Percentiles rank a stretch among this genome's conserved stretches.
phyloP scores from a whole-genome alignment of 768 basidiomycete species.

The Boletus tylopilopsis region DNA sequence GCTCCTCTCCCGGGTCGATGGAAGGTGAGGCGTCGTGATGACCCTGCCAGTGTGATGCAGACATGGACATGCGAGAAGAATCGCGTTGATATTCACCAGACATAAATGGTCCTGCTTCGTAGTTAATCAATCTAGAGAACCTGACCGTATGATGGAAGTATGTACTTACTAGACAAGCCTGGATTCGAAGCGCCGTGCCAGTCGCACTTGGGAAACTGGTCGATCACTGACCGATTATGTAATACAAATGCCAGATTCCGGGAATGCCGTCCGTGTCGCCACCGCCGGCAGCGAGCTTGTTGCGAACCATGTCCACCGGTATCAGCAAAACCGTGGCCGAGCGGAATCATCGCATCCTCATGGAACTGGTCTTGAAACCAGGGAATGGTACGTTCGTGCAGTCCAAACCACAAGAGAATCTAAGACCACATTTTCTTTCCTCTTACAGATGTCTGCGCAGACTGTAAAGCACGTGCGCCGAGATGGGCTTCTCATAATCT shows the following conservation, averaged over 20 bases:
- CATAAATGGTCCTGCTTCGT: slow-evolving; percentile 13
- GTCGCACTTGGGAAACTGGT: neutral
- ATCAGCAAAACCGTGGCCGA: slow-evolving; percentile 60
- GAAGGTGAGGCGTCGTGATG: slow-evolving; percentile 5
- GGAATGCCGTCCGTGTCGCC: neutral
- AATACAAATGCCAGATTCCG: neutral
- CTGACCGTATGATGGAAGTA: neutral
- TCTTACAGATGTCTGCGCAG: slow-evolving; percentile 76
- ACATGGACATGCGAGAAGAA: slow-evolving; percentile 21
- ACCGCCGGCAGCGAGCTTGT: neutral
- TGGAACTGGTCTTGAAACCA: slow-evolving; percentile 66
- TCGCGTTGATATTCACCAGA: slow-evolving; percentile 1
- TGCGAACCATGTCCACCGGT: slow-evolving; percentile 26
- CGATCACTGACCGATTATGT: slow-evolving; percentile 18
- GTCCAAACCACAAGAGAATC: neutral
- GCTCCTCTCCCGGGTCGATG: slow-evolving; percentile 13
- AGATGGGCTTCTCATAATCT: slow-evolving; percentile 89
- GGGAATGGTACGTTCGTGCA: slow-evolving; percentile 62
- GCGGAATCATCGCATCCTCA: slow-evolving; percentile 59
- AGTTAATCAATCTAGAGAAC: slow-evolving; percentile 3
- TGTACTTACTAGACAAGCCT: too few species aligned
- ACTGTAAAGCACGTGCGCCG: slow-evolving; percentile 84
- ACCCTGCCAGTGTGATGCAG: slow-evolving; percentile 14
- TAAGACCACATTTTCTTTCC: slow-evolving; percentile 10
- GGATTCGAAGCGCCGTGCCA: neutral